phyloP scores from a whole-genome alignment of 148 eudicot genomes.

The Dianthus caryophyllus region DNA sequence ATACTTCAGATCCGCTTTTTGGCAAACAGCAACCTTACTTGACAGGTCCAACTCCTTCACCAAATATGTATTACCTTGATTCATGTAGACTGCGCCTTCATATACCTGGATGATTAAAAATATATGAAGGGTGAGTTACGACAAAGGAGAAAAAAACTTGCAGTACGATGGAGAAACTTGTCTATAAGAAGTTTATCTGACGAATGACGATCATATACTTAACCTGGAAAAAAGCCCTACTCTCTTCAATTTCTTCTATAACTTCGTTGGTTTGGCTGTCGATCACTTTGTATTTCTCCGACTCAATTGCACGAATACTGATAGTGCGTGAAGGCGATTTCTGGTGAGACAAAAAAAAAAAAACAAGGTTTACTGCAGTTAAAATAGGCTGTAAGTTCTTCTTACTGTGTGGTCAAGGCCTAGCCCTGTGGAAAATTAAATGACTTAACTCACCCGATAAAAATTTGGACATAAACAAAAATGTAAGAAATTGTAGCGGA shows the following conservation, averaged over 20 bases:
- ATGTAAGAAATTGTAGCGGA: neutral
- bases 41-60: constrained; percentile 64
- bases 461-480: neutral
- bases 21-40: constrained; percentile 74
- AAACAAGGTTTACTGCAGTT: neutral
- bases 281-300: constrained; percentile 76
- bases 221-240: constrained; percentile 98
- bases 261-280: constrained; percentile 61
- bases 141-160: constrained; percentile 3
- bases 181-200: neutral
- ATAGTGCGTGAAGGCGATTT: constrained; percentile 63
- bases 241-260: constrained; percentile 97
- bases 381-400: neutral
- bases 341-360: constrained; percentile 32
- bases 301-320: constrained; percentile 84
- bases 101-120: constrained; percentile 51
- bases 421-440: neutral
- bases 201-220: neutral
- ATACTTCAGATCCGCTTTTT: constrained; percentile 76
- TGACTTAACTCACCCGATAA: neutral
- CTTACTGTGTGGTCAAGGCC: neutral
- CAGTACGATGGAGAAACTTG: constrained; percentile 18
- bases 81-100: constrained; percentile 94
- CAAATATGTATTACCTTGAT: constrained; percentile 86
- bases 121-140: neutral